Percentiles rank a stretch among this genome's conserved stretches.
These are phyloP conservation scores for Hypomyces rosellus DNA, from an alignment of 2,329 filamentous ascomycete genomes.

Conservation along the genomic window DNA sequence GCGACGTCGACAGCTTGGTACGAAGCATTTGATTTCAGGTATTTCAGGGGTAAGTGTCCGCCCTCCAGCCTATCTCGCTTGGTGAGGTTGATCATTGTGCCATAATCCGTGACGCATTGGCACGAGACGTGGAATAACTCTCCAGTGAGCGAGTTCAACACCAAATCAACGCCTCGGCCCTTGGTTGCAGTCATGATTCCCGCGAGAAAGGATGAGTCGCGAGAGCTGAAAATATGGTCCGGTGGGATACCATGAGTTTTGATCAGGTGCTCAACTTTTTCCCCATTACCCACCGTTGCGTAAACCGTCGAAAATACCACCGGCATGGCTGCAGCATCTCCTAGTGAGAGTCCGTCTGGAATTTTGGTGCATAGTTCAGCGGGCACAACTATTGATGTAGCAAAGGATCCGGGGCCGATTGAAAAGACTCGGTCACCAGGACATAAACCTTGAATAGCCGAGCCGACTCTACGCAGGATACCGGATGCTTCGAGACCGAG, in stretches of 20 bases:
- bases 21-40: conserved; percentile 32
- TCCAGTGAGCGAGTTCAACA: conserved; percentile 36
- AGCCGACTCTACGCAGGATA: background rate
- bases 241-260: conserved; percentile 24
- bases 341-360: conserved; percentile 21
- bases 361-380: conserved; percentile 17
- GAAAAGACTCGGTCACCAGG: conserved; percentile 4
- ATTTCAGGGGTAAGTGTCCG: conserved; percentile 36
- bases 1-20: conserved; percentile 27
- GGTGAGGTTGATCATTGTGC: conserved; percentile 41
- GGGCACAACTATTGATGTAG: background rate
- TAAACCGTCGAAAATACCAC: conserved; percentile 27
- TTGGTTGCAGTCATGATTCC: conserved; percentile 22
- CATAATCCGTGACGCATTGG: conserved; percentile 38
- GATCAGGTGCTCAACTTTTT: conserved; percentile 29
- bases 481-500: background rate
- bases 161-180: conserved; percentile 28
- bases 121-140: conserved; percentile 36
- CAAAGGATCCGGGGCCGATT: conserved; percentile 2
- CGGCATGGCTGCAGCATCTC: conserved; percentile 24
- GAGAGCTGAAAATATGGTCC: conserved; percentile 28
- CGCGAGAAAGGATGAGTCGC: conserved; percentile 25
- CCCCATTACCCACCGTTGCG: conserved; percentile 27
- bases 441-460: background rate
- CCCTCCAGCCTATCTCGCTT: conserved; percentile 35